phyloP scores from a whole-genome alignment of 75 land plant genomes.

The Azolla pinnata region DNA sequence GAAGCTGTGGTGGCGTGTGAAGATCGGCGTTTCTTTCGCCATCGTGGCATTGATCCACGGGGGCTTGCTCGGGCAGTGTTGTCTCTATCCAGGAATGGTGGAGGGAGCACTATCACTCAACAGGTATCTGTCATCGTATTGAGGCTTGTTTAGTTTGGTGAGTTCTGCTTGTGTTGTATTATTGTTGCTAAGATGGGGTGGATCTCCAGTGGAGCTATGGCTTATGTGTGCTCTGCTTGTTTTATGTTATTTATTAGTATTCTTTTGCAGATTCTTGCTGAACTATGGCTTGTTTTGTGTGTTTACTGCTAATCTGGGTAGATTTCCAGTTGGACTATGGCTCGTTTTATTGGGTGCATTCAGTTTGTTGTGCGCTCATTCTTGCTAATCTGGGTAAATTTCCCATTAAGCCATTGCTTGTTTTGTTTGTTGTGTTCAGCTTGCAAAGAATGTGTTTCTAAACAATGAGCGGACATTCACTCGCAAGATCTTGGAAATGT shows the following conservation, averaged over 20 bases:
- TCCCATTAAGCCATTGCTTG: neutral
- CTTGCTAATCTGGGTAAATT: too few species aligned
- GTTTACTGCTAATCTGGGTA: too few species aligned
- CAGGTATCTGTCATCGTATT: constrained; percentile 50
- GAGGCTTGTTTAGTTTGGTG: neutral
- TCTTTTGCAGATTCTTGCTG: too few species aligned
- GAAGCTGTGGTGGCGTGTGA: constrained; percentile 60
- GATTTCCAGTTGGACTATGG: too few species aligned
- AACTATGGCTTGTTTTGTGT: too few species aligned
- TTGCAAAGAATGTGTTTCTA: constrained; percentile 55
- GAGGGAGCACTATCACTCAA: constrained; percentile 71
- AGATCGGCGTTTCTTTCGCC: constrained; percentile 56
- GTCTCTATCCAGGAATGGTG: constrained; percentile 40
- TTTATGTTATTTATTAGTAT: too few species aligned
- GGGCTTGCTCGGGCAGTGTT: constrained; percentile 41
- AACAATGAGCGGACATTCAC: constrained; percentile 45
- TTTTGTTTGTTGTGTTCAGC: constrained; percentile 24
- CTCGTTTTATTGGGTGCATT: too few species aligned
- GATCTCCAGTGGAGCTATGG: too few species aligned
- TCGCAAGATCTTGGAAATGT: constrained; percentile 50
- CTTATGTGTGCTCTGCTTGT: too few species aligned
- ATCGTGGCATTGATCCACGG: constrained; percentile 45
- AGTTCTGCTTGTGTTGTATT: too few species aligned
- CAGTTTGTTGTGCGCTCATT: too few species aligned
- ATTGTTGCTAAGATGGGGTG: too few species aligned